Evolutionary conservation across 371 early-diverging fungal genomes (phyloP).

Genomic region (Mucor lusitanicus): DNA sequence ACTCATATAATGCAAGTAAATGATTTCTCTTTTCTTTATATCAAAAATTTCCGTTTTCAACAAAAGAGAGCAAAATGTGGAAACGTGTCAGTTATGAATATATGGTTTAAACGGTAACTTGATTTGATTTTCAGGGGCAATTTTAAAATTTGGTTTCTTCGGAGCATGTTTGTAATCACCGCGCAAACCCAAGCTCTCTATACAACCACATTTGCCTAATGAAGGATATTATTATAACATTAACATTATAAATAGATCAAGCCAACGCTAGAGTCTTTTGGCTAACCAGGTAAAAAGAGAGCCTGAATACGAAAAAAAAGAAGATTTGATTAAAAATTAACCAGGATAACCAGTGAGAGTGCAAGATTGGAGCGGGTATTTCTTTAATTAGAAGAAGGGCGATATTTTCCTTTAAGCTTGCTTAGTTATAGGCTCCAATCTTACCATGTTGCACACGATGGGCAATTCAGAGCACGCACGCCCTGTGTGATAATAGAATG

Average conservation of each 20-base stretch:
- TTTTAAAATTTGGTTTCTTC: neutral
- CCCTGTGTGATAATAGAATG: neutral
- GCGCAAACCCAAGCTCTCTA: slow-evolving; percentile 5
- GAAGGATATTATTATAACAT: neutral
- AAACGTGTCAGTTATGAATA: slow-evolving; percentile 10
- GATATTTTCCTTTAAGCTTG: slow-evolving; percentile 1
- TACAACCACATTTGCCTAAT: neutral
- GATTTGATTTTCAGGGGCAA: slow-evolving; percentile 3
- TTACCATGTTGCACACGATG: slow-evolving; percentile 6
- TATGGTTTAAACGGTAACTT: slow-evolving; percentile 4
- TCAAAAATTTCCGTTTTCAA: slow-evolving; percentile 1
- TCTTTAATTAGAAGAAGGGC: slow-evolving; percentile 12
- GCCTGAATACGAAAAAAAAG: neutral
- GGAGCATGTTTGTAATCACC: slow-evolving; percentile 12
- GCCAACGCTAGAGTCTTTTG: too few species aligned
- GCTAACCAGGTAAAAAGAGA: neutral
- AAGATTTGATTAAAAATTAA: neutral
- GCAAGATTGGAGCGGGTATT: slow-evolving; percentile 17
- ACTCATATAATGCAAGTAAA: neutral
- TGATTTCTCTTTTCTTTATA: neutral
- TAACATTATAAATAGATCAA: neutral
- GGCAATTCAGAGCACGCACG: slow-evolving; percentile 3
- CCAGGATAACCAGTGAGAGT: slow-evolving; percentile 1
- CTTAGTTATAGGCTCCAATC: slow-evolving; percentile 11
- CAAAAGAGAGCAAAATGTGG: neutral